Evolutionary conservation across 371 early-diverging fungal species (phyloP).

Genomic region (Lichtheimia hyalospora): DNA sequence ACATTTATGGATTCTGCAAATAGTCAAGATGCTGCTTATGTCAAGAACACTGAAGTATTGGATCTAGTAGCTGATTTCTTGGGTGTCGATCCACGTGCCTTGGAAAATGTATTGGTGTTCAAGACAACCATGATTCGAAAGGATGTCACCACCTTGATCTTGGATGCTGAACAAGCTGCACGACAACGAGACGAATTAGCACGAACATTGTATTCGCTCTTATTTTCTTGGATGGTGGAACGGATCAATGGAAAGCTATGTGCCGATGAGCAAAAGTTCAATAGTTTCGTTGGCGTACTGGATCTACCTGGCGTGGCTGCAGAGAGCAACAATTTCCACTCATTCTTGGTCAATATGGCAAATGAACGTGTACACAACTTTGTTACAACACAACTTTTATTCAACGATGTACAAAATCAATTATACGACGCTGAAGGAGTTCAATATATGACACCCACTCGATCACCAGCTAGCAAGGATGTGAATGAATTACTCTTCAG

Average conservation of each 20-base stretch:
- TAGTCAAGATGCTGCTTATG: conserved; percentile 69
- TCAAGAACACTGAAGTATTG: conserved; percentile 77
- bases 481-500: conserved; percentile 48
- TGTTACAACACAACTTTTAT: conserved; percentile 3
- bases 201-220: conserved; percentile 73
- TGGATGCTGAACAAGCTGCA: conserved; percentile 75
- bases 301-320: conserved; percentile 63
- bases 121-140: conserved; percentile 78
- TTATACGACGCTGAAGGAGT: conserved; percentile 40
- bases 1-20: conserved; percentile 64
- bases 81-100: conserved; percentile 76
- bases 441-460: conserved; percentile 16
- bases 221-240: conserved; percentile 90
- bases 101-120: conserved; percentile 86
- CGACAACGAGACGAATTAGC: conserved; percentile 83
- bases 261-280: conserved; percentile 57
- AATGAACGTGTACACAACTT: conserved; percentile 77
- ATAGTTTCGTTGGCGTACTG: conserved; percentile 72
- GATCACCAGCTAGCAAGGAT: conserved; percentile 14
- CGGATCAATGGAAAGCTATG: conserved; percentile 80
- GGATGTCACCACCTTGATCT: conserved; percentile 85
- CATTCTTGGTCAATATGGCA: conserved; percentile 78
- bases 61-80: conserved; percentile 83
- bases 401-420: neutral
- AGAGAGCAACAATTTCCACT: conserved; percentile 58